Evolutionary conservation across 768 basidiomycete genomes (phyloP).

Genomic region (Lanmaoa rubissima): DNA sequence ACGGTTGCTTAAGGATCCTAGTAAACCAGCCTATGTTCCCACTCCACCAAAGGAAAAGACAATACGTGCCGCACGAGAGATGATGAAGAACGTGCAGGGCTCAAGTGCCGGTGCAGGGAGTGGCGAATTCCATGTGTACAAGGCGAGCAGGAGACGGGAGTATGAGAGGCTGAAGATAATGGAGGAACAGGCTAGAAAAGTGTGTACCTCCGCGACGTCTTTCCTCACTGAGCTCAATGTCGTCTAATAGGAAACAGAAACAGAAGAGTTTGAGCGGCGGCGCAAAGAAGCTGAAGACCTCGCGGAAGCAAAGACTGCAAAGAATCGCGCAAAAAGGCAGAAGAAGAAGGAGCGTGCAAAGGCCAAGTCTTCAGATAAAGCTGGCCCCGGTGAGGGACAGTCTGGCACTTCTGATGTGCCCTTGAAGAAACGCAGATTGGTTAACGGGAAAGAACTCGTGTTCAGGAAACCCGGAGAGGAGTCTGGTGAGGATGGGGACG

Average conservation of each 20-base stretch:
- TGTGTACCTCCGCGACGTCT: conserved; percentile 32
- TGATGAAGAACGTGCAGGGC: conserved; percentile 99
- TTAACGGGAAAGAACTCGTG: conserved; percentile 71
- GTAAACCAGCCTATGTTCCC: conserved; percentile 78
- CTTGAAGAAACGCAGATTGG: conserved; percentile 77
- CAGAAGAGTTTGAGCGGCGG: conserved; percentile 71
- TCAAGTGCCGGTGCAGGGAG: conserved; percentile 96
- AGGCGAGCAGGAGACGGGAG: conserved; percentile 89
- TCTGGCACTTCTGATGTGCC: conserved; percentile 39
- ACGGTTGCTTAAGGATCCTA: conserved; percentile 85
- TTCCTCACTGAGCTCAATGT: neutral
- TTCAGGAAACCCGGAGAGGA: conserved; percentile 55
- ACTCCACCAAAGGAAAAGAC: conserved; percentile 79
- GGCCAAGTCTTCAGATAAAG: conserved; percentile 35
- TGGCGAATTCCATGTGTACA: conserved; percentile 98
- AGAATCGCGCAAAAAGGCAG: conserved; percentile 90
- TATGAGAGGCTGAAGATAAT: conserved; percentile 92
- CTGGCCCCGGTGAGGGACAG: conserved; percentile 25
- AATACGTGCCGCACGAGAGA: conserved; percentile 80
- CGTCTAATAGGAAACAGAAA: conserved; percentile 59
- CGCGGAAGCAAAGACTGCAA: conserved; percentile 88
- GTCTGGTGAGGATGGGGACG: conserved; percentile 44
- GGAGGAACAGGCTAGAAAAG: conserved; percentile 79
- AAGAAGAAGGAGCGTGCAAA: conserved; percentile 84
- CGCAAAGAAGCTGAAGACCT: conserved; percentile 66